These are phyloP conservation scores for Camelina sativa DNA, from an alignment of 345 rosid genomes.

Conservation along the genomic window DNA sequence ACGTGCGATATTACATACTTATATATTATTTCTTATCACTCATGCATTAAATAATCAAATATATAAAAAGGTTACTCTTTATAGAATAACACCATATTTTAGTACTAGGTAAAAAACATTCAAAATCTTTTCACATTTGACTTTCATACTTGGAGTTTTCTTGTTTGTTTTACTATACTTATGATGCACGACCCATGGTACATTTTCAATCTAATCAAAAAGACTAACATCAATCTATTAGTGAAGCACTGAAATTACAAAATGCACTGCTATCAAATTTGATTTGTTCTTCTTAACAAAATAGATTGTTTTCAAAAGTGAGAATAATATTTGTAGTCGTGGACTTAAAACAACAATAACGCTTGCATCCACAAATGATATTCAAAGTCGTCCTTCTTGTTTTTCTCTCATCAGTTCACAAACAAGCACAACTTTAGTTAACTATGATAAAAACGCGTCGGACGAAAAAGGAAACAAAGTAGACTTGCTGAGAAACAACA, in stretches of 20 bases:
- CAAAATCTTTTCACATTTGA: not conserved
- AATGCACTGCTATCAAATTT: slow-evolving; percentile 4
- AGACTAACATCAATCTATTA: not conserved
- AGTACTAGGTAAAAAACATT: not conserved
- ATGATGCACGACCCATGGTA: too few species aligned
- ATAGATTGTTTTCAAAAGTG: not conserved
- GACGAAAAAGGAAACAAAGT: slow-evolving; percentile 1
- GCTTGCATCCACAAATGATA: slow-evolving; percentile 13
- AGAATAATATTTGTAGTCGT: slow-evolving; percentile 6
- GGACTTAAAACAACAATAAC: slow-evolving; percentile 19
- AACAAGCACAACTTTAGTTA: not conserved
- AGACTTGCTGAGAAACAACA: slow-evolving; percentile 28
- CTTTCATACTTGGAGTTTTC: not conserved
- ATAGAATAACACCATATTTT: not conserved
- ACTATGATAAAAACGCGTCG: slow-evolving; percentile 34
- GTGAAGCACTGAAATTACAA: slow-evolving; percentile 7
- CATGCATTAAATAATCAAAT: not conserved
- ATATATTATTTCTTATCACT: not conserved
- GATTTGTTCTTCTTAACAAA: slow-evolving; percentile 19
- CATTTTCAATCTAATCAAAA: not conserved
- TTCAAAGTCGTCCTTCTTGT: slow-evolving; percentile 34
- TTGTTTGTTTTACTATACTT: not conserved
- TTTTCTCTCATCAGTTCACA: slow-evolving; percentile 9
- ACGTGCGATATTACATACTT: not conserved
- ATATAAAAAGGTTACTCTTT: not conserved